phyloP scores from a whole-genome alignment of 768 basidiomycete genomes.

The Suillus paluster region DNA sequence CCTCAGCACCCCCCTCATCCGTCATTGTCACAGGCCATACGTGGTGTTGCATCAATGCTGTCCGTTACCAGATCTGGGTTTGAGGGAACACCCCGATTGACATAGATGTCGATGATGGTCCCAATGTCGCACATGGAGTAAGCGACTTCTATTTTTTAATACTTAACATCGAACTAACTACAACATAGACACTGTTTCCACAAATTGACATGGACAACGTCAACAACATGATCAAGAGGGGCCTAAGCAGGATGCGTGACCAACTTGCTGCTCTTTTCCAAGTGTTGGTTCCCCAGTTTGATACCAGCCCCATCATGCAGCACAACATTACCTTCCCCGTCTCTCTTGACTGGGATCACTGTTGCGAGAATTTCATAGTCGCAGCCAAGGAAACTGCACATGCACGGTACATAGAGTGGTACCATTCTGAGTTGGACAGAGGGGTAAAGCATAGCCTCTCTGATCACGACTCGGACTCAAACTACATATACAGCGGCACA shows the following conservation, averaged over 20 bases:
- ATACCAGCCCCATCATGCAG: neutral
- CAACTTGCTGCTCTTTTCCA: neutral
- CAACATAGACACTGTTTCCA: neutral
- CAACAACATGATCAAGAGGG: neutral
- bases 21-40: neutral
- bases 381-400: neutral
- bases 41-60: neutral
- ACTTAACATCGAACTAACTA: neutral
- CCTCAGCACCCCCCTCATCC: neutral
- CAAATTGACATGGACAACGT: neutral
- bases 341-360: neutral
- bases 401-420: neutral
- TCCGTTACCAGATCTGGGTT: neutral
- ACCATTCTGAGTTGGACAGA: neutral
- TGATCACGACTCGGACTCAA: neutral
- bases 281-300: neutral
- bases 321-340: neutral
- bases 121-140: neutral
- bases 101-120: neutral
- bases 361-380: neutral
- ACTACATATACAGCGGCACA: neutral
- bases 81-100: neutral
- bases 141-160: neutral
- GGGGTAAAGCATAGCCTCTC: too few relatives aligned
- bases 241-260: neutral